A percentile compares a stretch with the other conserved stretches of the same genome.
These are phyloP conservation scores for Fusarium fracticaudum DNA, from an alignment of 2,329 filamentous ascomycete genomes.

Conservation along the genomic window DNA sequence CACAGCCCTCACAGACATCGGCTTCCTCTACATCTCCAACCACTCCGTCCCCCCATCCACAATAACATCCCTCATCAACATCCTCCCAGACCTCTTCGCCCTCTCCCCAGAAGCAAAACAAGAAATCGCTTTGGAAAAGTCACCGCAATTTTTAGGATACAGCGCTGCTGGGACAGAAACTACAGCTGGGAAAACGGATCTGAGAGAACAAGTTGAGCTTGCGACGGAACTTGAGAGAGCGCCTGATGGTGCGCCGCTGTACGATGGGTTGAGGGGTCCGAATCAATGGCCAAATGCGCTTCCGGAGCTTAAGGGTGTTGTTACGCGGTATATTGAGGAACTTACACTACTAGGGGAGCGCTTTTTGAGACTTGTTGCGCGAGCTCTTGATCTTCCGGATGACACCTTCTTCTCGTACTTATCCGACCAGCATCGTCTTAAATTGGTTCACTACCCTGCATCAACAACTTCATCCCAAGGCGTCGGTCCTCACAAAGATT, in stretches of 20 bases:
- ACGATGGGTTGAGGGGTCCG: conserved; percentile 57
- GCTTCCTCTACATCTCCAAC: conserved; percentile 63
- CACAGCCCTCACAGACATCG: conserved; percentile 59
- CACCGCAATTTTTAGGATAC: conserved; percentile 70
- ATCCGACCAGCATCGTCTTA: conserved; percentile 67
- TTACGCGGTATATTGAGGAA: conserved; percentile 61
- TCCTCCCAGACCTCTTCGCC: conserved; percentile 56
- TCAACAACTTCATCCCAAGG: conserved; percentile 53
- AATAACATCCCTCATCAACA: conserved; percentile 50
- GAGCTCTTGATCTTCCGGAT: conserved; percentile 60
- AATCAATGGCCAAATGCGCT: conserved; percentile 58
- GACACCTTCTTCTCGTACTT: conserved; percentile 63
- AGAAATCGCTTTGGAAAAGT: conserved; percentile 58
- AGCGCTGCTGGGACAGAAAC: conserved; percentile 64
- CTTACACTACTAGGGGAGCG: conserved; percentile 60
- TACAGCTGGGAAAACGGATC: conserved; percentile 62
- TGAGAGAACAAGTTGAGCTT: conserved; percentile 68
- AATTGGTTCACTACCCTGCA: conserved; percentile 64
- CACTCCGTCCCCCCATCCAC: conserved; percentile 54
- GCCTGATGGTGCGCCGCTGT: conserved; percentile 49
- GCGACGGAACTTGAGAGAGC: conserved; percentile 61
- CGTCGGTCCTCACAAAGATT: conserved; percentile 71
- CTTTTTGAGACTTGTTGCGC: conserved; percentile 66
- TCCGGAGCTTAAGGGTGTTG: conserved; percentile 47
- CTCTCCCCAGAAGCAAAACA: conserved; percentile 51